Evolutionary conservation across 1,284 basidiomycete genomes (phyloP).

Genomic region (Cryptococcus wingfieldii): DNA sequence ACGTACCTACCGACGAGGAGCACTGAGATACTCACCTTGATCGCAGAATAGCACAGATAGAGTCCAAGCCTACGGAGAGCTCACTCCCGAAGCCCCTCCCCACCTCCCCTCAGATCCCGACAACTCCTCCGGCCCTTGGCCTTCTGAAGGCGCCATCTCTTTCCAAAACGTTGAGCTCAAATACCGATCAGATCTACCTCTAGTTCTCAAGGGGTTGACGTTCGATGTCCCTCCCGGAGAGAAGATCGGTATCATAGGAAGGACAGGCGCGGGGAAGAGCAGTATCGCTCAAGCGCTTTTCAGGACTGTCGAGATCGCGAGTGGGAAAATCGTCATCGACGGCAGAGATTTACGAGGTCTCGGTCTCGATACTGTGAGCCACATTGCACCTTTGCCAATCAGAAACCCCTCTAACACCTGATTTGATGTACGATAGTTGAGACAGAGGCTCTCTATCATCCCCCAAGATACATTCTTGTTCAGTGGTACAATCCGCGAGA

Average conservation of each 20-base stretch:
- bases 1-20: no score
- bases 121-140: conserved; percentile 21
- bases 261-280: conserved; percentile 60
- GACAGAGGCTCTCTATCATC: not conserved
- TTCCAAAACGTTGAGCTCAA: conserved; percentile 41
- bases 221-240: conserved; percentile 14
- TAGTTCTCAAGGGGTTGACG: conserved; percentile 36
- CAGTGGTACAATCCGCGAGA: conserved; percentile 10
- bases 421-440: not conserved
- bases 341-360: conserved; percentile 50
- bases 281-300: conserved; percentile 62
- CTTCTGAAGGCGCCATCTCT: conserved; percentile 28
- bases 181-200: conserved; percentile 38
- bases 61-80: conserved; percentile 21
- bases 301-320: conserved; percentile 59
- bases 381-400: no score
- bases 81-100: conserved; percentile 19
- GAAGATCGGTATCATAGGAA: conserved; percentile 49
- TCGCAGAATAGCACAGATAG: conserved; percentile 27
- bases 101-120: conserved; percentile 12
- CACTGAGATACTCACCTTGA: no score
- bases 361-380: no score
- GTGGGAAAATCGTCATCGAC: conserved; percentile 65
- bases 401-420: no score
- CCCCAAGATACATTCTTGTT: not conserved